Evolutionary conservation across 257 asterid species (phyloP).

Genomic region (Leonotis leonurus): DNA sequence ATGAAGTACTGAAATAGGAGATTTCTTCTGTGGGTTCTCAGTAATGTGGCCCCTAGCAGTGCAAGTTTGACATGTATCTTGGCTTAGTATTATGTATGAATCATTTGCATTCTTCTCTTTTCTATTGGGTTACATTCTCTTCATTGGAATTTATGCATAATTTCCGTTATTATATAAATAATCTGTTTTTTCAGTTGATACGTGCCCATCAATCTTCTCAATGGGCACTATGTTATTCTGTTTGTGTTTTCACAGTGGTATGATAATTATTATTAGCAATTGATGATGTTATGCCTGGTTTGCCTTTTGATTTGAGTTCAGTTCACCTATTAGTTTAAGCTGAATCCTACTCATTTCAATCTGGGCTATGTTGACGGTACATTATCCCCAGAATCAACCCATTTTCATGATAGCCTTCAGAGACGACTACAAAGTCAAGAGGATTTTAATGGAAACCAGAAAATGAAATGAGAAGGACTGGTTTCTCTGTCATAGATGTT

Average conservation of each 20-base stretch:
- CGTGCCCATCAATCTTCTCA: too few relatives aligned
- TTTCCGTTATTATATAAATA: too few relatives aligned
- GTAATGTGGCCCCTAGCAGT: neutral
- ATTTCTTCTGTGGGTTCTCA: neutral
- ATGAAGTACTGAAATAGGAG: neutral
- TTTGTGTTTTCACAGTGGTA: too few relatives aligned
- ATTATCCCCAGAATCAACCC: neutral
- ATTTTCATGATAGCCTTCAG: too few relatives aligned
- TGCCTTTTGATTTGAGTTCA: neutral
- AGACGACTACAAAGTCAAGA: neutral
- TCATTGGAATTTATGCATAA: too few relatives aligned
- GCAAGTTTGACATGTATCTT: neutral
- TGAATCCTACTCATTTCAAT: neutral
- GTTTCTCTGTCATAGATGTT: neutral
- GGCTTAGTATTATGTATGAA: neutral
- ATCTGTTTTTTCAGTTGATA: neutral
- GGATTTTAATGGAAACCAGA: neutral
- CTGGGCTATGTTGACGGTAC: neutral
- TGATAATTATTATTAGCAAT: too few relatives aligned
- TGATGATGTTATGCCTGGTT: neutral
- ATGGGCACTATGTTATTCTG: too few relatives aligned
- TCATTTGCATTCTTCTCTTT: neutral
- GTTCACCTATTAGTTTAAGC: neutral
- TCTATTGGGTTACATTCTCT: neutral
- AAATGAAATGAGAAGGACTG: conserved; percentile 7